These are phyloP conservation scores for Carex pumila DNA, from an alignment of 176 grass and related monocot species.

Conservation along the genomic window DNA sequence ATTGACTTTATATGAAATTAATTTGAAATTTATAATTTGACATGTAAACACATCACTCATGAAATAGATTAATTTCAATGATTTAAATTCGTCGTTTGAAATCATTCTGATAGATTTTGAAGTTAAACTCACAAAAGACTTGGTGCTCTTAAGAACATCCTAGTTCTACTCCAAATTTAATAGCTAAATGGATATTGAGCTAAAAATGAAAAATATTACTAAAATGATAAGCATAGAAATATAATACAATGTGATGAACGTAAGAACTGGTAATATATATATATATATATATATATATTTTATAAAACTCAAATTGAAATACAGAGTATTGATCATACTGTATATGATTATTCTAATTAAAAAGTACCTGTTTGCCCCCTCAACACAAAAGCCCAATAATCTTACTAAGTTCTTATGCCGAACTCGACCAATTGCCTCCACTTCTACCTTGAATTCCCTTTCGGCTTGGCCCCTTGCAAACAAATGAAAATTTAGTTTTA, in stretches of 20 bases:
- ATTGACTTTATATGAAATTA: too few species aligned
- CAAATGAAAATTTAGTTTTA: background rate
- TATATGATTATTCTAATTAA: background rate
- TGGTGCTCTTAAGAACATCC: too few species aligned
- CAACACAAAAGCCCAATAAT: conserved; percentile 74
- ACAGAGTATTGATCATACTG: background rate
- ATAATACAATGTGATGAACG: background rate
- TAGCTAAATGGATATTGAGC: too few species aligned
- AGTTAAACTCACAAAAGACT: too few species aligned
- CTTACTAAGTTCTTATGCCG: conserved; percentile 81
- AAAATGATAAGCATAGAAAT: background rate
- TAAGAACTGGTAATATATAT: background rate
- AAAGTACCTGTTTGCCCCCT: conserved; percentile 59
- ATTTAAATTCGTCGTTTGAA: too few species aligned
- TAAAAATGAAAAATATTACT: background rate
- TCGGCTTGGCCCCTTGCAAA: conserved; percentile 64
- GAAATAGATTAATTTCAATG: too few species aligned
- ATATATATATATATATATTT: too few species aligned
- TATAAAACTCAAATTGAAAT: background rate
- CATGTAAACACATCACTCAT: too few species aligned
- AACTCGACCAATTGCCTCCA: conserved; percentile 89
- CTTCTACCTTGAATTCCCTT: conserved; percentile 84
- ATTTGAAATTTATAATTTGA: too few species aligned
- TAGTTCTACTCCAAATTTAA: too few species aligned
- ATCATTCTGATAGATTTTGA: too few species aligned